Conservation (phyloP, 2,329 filamentous ascomycete species). For the Aspergillus uvarum region DNA sequence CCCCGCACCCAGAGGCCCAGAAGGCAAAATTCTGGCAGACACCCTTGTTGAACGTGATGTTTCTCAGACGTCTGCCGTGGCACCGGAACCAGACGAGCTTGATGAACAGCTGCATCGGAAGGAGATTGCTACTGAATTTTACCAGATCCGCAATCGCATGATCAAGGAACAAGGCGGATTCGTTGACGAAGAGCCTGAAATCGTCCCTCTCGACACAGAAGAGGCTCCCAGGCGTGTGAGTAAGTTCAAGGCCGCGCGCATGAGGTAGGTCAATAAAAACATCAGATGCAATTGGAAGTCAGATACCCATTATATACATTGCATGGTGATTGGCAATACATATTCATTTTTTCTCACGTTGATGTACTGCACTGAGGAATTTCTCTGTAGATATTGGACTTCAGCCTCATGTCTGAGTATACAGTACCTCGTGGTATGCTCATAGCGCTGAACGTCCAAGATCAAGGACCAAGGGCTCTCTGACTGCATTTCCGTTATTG, state of each 20-base stretch:
- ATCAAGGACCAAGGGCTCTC: constrained; percentile 36
- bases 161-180: constrained; percentile 84
- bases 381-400: constrained; percentile 1
- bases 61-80: constrained; percentile 30
- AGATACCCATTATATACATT: constrained; percentile 18
- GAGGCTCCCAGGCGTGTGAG: constrained; percentile 48
- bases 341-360: not conserved
- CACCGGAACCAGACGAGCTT: constrained; percentile 62
- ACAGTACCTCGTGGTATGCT: constrained; percentile 23
- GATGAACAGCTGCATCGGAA: constrained; percentile 71
- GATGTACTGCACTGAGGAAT: not conserved
- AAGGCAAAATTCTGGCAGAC: constrained; percentile 58
- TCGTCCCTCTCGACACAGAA: constrained; percentile 66
- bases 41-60: constrained; percentile 55
- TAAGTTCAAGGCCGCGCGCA: constrained; percentile 49
- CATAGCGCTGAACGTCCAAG: constrained; percentile 28
- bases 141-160: constrained; percentile 76
- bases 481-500: constrained; percentile 31
- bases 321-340: not conserved
- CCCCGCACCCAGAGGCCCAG: constrained; percentile 40
- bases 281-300: constrained; percentile 6
- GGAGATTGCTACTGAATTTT: constrained; percentile 79
- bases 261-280: constrained; percentile 29
- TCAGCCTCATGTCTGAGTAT: constrained; percentile 6
- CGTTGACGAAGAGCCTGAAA: constrained; percentile 65